Conservation (phyloP, 1,139 yeast species). For the Kurtzmaniella quercitrusa region DNA sequence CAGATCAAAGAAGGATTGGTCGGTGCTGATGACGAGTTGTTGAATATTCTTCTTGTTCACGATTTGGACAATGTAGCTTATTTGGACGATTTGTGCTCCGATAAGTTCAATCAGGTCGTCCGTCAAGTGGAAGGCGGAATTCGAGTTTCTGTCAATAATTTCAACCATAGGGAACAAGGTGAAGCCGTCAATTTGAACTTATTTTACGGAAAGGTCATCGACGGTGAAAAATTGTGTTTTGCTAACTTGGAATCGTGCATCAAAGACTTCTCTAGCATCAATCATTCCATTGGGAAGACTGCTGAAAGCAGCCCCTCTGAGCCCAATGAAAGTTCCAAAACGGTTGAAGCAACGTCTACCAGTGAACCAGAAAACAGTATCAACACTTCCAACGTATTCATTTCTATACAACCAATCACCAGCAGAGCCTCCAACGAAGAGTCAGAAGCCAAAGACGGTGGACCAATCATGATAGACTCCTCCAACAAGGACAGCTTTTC, state of each 20-base stretch:
- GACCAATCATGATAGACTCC: conserved; percentile 38
- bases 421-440: conserved; percentile 13
- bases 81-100: conserved; percentile 59
- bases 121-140: conserved; percentile 91
- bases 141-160: conserved; percentile 51
- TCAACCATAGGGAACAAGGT: conserved; percentile 34
- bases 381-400: conserved; percentile 62
- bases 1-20: conserved; percentile 59
- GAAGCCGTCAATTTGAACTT: conserved; percentile 48
- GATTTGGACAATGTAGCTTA: conserved; percentile 72
- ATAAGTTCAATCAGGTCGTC: conserved; percentile 79
- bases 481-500: conserved; percentile 38
- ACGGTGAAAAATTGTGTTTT: conserved; percentile 84
- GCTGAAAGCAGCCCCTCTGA: too few relatives aligned
- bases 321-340: conserved; percentile 11
- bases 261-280: conserved; percentile 33
- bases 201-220: conserved; percentile 72
- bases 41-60: conserved; percentile 56
- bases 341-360: too few relatives aligned
- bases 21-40: conserved; percentile 57
- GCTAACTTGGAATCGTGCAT: conserved; percentile 81
- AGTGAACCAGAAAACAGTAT: conserved; percentile 15
- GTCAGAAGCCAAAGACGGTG: conserved; percentile 18
- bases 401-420: conserved; percentile 73
- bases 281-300: conserved; percentile 20